Base-by-base conservation (phyloP, 805 yeast species). In the Debaryomyces maramus region DNA sequence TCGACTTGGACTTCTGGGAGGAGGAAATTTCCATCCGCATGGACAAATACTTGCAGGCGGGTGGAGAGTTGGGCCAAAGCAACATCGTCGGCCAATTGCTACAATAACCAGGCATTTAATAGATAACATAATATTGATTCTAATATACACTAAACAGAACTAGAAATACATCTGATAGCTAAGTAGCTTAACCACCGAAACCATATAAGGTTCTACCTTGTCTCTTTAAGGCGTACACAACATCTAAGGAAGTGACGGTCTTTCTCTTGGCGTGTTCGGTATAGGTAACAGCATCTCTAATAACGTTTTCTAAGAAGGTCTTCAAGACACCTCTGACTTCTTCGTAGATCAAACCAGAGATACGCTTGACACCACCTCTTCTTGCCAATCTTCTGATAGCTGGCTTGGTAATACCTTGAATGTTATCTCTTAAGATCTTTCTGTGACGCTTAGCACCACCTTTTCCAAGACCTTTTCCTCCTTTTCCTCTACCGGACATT, bases 351-450 rank as follows among this genome's bases (percentile, higher is more conserved):
- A 90, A 79, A 72, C 96, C 98, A 51, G 98, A 91, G 65, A 91
- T 91, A 87, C 99, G 96, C 85, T 91, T 91, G 68, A 91, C 99
- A 90, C 99, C 99, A 79, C 99, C 99, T 88, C 99, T 89, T 85
- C 99, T 91, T 39, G 99, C 99, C 64, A 91, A 85, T 88, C 99
- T 91, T 81, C 99, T 89, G 68, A 91, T 91, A 67, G 99, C 99
- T 69, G 99, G 99, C 83, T 91, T 91, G 51, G 99, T 91, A 70
- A 91, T 91, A 81, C 99, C 99, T 78, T 90, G 97, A 59, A 93
- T 91, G 91, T 91, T 93, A 75, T 93, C 99, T 82, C 98, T 90
- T 56, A 90, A 81, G 75, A 91, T 88, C 88, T 90, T 90, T 84
- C 98, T 88, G 89, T 91, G 99, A 77, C 99, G 89, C 85, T 91